Conservation (phyloP, 805 yeast species). For the Saccharomycopsis sp. region DNA sequence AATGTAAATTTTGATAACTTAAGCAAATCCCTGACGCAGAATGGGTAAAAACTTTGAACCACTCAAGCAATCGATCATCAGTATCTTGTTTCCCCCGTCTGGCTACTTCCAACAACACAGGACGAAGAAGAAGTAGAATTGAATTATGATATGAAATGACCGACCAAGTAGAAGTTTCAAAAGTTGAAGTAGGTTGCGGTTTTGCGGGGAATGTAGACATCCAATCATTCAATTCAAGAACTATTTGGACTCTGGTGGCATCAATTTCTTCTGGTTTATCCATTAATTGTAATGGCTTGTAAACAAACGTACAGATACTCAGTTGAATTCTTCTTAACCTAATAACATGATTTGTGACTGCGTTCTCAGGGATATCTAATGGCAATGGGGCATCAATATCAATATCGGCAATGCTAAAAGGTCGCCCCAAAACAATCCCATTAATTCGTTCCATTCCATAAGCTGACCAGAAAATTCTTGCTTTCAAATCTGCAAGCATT, state of each 20-base stretch:
- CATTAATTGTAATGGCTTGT: slow-evolving; percentile 25
- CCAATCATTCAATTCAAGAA: slow-evolving; percentile 31
- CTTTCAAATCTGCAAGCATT: slow-evolving; percentile 21
- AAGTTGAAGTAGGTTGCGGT: slow-evolving; percentile 25
- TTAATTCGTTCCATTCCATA: slow-evolving; percentile 32
- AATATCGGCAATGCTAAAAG: slow-evolving; percentile 31
- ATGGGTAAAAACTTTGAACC: slow-evolving; percentile 31
- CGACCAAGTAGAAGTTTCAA: slow-evolving; percentile 31
- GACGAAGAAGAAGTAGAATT: slow-evolving; percentile 28
- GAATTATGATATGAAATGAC: slow-evolving; percentile 32
- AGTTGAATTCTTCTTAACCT: slow-evolving; percentile 31
- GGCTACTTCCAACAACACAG: slow-evolving; percentile 26
- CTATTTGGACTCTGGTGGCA: slow-evolving; percentile 27
- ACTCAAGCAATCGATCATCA: slow-evolving; percentile 25
- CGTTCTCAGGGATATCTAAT: slow-evolving; percentile 22
- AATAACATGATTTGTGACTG: slow-evolving; percentile 29
- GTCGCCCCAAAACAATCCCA: slow-evolving; percentile 31
- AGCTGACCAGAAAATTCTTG: slow-evolving; percentile 32
- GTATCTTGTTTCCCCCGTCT: slow-evolving; percentile 20
- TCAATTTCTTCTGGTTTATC: slow-evolving; percentile 25
- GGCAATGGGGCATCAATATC: slow-evolving; percentile 31
- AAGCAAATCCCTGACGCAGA: slow-evolving; percentile 28
- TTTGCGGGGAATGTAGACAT: slow-evolving; percentile 28
- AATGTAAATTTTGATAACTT: slow-evolving; percentile 27
- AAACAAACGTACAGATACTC: slow-evolving; percentile 30